phyloP scores from a whole-genome alignment of 2,329 filamentous ascomycete species.

The Coleophoma cylindrospora region DNA sequence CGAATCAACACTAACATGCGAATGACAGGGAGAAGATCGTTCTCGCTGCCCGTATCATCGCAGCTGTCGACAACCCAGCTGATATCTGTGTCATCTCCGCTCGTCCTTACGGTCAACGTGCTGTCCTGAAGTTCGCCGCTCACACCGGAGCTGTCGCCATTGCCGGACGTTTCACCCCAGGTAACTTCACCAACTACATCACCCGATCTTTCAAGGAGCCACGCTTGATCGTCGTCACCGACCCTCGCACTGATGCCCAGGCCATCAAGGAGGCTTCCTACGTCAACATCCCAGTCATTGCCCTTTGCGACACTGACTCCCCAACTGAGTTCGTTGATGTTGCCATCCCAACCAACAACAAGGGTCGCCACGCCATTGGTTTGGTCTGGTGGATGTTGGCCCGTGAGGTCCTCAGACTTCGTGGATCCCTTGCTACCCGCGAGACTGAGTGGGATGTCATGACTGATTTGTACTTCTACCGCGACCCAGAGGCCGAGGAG shows the following conservation, averaged over 20 bases:
- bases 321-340: constrained; percentile 99
- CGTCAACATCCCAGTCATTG: constrained; percentile 99
- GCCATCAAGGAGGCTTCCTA: constrained; percentile 99
- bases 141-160: constrained; percentile 98
- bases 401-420: constrained; percentile 98
- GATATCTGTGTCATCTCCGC: constrained; percentile 99
- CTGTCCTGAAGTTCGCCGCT: constrained; percentile 98
- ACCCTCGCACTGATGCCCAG: constrained; percentile 98
- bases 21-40: constrained; percentile 93
- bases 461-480: constrained; percentile 99
- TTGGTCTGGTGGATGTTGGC: constrained; percentile 99
- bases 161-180: constrained; percentile 98
- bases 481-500: constrained; percentile 98
- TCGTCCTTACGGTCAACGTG: constrained; percentile 98
- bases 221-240: constrained; percentile 98
- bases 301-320: constrained; percentile 97
- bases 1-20: constrained; percentile 16
- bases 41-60: constrained; percentile 97
- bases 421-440: constrained; percentile 91
- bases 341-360: constrained; percentile 99
- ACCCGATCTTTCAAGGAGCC: constrained; percentile 99
- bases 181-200: constrained; percentile 99
- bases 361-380: constrained; percentile 98
- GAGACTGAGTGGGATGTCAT: constrained; percentile 99
- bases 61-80: constrained; percentile 97